Percentiles rank a stretch among this genome's conserved stretches.
These are phyloP conservation scores for Begonia fuchsioides DNA, from an alignment of 306 rosid genomes.

Conservation along the genomic window DNA sequence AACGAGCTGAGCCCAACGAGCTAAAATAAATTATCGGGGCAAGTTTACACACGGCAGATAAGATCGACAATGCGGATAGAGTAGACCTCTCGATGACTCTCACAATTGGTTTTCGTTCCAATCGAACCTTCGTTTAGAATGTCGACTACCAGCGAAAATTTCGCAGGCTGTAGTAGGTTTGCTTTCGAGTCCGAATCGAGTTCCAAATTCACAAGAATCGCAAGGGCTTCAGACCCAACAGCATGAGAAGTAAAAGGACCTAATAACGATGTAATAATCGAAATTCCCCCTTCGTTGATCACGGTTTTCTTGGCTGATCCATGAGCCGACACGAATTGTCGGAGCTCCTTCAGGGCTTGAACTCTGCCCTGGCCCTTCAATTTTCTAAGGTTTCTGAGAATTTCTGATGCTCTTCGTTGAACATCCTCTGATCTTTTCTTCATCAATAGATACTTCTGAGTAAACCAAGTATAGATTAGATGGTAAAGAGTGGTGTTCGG, in stretches of 20 bases:
- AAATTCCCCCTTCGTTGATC: slow-evolving; percentile 28
- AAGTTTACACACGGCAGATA: too few species aligned
- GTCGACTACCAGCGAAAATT: slow-evolving; percentile 57
- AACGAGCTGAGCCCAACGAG: too few species aligned
- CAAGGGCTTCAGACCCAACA: slow-evolving; percentile 65
- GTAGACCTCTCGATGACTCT: slow-evolving; percentile 53
- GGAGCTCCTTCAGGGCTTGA: too few species aligned
- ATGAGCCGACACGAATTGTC: slow-evolving; percentile 24
- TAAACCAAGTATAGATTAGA: too few species aligned
- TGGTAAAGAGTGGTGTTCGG: too few species aligned
- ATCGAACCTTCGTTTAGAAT: too few species aligned
- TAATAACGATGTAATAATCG: slow-evolving; percentile 31
- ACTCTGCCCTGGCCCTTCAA: slow-evolving; percentile 69
- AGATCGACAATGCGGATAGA: too few species aligned
- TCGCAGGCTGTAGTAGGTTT: slow-evolving; percentile 42
- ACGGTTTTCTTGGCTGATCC: slow-evolving; percentile 25
- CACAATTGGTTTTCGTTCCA: slow-evolving; percentile 72
- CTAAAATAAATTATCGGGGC: too few species aligned
- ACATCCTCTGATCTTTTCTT: slow-evolving; percentile 21
- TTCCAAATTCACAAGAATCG: slow-evolving; percentile 46
- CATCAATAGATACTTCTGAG: too few species aligned
- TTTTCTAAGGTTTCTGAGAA: slow-evolving; percentile 37
- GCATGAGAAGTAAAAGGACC: slow-evolving; percentile 79
- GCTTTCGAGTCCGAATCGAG: slow-evolving; percentile 29
- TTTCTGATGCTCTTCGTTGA: slow-evolving; percentile 42